A percentile compares a stretch with the other conserved stretches of the same genome.
phyloP scores from a whole-genome alignment of 2,329 filamentous ascomycete species.

The Sordariomycetes sp. region DNA sequence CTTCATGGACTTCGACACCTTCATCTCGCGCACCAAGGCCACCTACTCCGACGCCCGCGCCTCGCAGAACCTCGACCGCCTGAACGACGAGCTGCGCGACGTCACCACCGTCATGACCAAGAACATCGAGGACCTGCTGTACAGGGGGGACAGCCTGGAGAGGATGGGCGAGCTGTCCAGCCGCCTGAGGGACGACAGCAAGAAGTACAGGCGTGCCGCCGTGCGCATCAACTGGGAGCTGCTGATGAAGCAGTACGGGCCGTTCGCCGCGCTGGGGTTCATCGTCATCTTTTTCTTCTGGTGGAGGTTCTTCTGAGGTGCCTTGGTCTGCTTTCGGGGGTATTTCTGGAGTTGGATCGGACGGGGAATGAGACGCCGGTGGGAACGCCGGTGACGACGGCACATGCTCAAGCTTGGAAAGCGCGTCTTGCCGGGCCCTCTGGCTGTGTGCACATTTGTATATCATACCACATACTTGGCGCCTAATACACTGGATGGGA shows the following conservation, averaged over 20 bases:
- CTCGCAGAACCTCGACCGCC: slow-evolving; percentile 81
- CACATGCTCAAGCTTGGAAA: not conserved
- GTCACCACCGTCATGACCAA: slow-evolving; percentile 99
- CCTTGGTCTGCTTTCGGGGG: not conserved
- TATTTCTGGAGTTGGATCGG: not conserved
- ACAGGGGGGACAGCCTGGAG: slow-evolving; percentile 87
- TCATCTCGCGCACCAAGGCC: slow-evolving; percentile 85
- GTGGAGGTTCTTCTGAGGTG: slow-evolving; percentile 78
- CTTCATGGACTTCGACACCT: slow-evolving; percentile 96
- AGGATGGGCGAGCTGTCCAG: slow-evolving; percentile 94
- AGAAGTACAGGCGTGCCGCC: slow-evolving; percentile 86
- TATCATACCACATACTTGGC: not conserved
- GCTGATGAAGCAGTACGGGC: slow-evolving; percentile 91
- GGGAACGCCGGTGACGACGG: not conserved
- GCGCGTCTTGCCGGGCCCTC: not conserved
- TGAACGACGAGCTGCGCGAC: slow-evolving; percentile 95
- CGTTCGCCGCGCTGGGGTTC: slow-evolving; percentile 70
- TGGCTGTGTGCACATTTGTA: not conserved
- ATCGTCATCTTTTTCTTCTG: slow-evolving; percentile 81
- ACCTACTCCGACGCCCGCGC: slow-evolving; percentile 91
- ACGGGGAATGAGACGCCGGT: not conserved
- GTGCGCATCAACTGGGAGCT: slow-evolving; percentile 98
- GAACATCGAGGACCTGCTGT: slow-evolving; percentile 96
- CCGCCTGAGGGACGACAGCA: slow-evolving; percentile 79
- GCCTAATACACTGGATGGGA: not conserved